Conservation (phyloP, 768 basidiomycete species). For the Pholiota microspora region DNA sequence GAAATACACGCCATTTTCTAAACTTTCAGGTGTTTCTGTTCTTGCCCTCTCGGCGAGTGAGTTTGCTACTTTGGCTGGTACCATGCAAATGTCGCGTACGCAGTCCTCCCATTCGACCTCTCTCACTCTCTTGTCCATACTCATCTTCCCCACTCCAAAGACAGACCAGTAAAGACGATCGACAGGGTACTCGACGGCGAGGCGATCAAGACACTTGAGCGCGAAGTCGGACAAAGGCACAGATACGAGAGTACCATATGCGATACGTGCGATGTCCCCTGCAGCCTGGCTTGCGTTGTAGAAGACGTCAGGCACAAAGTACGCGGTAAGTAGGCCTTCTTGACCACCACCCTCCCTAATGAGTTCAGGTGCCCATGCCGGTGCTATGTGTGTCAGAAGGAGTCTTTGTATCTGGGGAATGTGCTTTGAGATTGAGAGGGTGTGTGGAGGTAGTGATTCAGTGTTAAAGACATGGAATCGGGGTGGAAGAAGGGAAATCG, state of each 20-base stretch:
- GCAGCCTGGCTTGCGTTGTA: conserved; percentile 47
- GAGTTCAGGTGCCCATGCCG: conserved; percentile 64
- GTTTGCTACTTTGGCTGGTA: conserved; percentile 84
- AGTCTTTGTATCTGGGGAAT: conserved; percentile 60
- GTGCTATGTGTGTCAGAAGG: conserved; percentile 62
- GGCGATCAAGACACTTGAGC: conserved; percentile 49
- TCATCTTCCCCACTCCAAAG: conserved; percentile 25
- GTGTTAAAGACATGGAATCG: conserved; percentile 44
- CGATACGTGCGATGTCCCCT: conserved; percentile 51
- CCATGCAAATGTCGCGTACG: conserved; percentile 56
- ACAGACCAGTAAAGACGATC: conserved; percentile 61
- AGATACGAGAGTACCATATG: conserved; percentile 66
- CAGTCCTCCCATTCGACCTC: conserved; percentile 72
- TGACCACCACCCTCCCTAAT: conserved; percentile 16
- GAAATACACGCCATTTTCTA: conserved; percentile 61
- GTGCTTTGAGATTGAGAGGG: conserved; percentile 33
- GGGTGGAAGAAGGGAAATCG: conserved; percentile 58
- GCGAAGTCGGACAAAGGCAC: conserved; percentile 46
- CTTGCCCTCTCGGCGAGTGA: conserved; percentile 41
- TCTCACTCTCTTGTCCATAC: conserved; percentile 23
- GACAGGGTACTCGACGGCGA: conserved; percentile 64
- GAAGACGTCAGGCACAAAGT: conserved; percentile 71
- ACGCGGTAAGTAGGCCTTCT: conserved; percentile 50
- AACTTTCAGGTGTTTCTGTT: conserved; percentile 34
- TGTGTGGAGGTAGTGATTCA: conserved; percentile 28